A percentile compares a stretch with the other conserved stretches of the same genome.
Evolutionary conservation across 805 yeast genomes (phyloP).

Genomic region (Cyberlindnera petersonii): DNA sequence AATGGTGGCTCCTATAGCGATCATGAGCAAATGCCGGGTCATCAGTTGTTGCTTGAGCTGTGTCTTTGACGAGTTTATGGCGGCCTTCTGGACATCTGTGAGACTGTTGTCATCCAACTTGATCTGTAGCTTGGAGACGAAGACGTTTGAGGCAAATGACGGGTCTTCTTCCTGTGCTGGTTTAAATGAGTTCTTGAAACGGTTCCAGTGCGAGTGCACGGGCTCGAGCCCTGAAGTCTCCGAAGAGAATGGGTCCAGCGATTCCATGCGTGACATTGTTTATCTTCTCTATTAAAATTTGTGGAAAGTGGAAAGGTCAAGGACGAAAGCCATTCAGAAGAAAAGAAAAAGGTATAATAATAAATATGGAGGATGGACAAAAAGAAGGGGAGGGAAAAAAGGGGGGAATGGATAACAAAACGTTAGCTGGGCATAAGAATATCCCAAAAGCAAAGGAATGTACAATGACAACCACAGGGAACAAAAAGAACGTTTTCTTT

Average conservation of each 20-base stretch:
- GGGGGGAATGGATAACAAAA: too few species aligned
- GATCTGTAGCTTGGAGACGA: constrained; percentile 12
- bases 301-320: too few species aligned
- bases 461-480: too few species aligned
- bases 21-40: constrained; percentile 64
- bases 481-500: too few species aligned
- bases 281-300: too few species aligned
- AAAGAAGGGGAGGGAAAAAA: too few species aligned
- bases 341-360: too few species aligned
- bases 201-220: constrained; percentile 12
- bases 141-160: constrained; percentile 9
- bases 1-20: constrained; percentile 79
- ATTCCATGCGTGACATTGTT: constrained; percentile 4
- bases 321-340: too few species aligned
- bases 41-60: constrained; percentile 26
- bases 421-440: too few species aligned
- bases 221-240: constrained; percentile 8
- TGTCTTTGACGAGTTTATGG: constrained; percentile 34
- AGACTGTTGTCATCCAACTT: constrained; percentile 9
- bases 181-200: constrained; percentile 17
- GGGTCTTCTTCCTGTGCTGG: constrained; percentile 17
- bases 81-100: constrained; percentile 14
- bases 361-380: too few species aligned
- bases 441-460: too few species aligned
- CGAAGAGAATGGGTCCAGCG: constrained; percentile 12